Evolutionary conservation across 345 rosid genomes (phyloP).

Genomic region (Aurinia saxatilis): DNA sequence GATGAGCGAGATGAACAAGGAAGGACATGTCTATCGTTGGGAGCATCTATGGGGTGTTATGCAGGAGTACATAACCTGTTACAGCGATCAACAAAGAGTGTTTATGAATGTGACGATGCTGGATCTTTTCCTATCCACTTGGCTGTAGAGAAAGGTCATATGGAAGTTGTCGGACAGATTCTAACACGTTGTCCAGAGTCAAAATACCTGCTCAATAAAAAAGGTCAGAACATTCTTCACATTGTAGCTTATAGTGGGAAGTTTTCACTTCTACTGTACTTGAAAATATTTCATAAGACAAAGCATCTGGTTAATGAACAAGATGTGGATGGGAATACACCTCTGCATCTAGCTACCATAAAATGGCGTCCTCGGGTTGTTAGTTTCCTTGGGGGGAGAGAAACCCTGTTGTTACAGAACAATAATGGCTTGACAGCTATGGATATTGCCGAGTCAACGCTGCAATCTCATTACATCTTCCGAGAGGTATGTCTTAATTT

Average conservation of each 20-base stretch:
- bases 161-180: background rate
- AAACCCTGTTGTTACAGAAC: background rate
- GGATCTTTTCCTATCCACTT: background rate
- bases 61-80: no score
- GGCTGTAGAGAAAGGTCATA: background rate
- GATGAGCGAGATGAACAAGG: background rate
- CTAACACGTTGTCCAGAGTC: background rate
- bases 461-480: background rate
- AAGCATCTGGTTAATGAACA: background rate
- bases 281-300: background rate
- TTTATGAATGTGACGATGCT: no score
- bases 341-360: constrained; percentile 4
- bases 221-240: background rate
- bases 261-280: background rate
- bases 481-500: no score
- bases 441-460: background rate
- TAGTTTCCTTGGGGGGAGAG: background rate
- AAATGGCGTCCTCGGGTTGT: background rate
- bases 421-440: background rate
- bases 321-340: constrained; percentile 6
- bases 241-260: background rate
- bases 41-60: background rate
- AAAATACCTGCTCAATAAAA: background rate
- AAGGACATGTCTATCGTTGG: background rate
- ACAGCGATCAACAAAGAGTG: no score